phyloP scores from a whole-genome alignment of 257 asterid genomes.

The Solanum ossicruentum region DNA sequence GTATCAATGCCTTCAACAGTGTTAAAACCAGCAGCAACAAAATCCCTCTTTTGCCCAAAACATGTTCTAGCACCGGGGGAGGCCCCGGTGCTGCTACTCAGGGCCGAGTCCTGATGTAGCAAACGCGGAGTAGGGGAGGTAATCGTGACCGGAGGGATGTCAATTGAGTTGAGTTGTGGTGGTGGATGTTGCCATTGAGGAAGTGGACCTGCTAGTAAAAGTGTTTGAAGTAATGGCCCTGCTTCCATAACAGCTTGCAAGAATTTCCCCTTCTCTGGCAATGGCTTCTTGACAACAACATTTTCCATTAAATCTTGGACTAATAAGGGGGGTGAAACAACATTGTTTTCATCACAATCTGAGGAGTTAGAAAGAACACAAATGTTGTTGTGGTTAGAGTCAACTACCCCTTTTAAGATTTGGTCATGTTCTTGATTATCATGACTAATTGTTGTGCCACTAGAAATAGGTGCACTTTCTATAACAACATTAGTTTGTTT shows the following conservation, averaged over 20 bases:
- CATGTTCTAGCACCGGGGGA: background rate
- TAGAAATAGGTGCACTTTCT: conserved; percentile 28
- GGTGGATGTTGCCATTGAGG: conserved; percentile 99
- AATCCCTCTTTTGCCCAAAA: conserved; percentile 1
- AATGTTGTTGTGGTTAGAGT: conserved; percentile 27
- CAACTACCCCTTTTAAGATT: background rate
- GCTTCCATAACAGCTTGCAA: conserved; percentile 86
- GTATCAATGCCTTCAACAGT: background rate
- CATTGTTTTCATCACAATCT: conserved; percentile 37
- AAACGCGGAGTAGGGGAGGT: conserved; percentile 26
- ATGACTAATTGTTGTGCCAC: conserved; percentile 41
- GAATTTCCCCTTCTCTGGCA: conserved; percentile 83
- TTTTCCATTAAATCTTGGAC: conserved; percentile 16
- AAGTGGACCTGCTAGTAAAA: conserved; percentile 85
- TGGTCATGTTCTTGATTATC: conserved; percentile 17
- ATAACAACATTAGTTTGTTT: background rate
- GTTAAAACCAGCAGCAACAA: background rate
- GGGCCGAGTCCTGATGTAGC: conserved; percentile 35
- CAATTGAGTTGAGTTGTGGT: conserved; percentile 71
- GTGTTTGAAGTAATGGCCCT: conserved; percentile 88
- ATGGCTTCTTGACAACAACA: conserved; percentile 21
- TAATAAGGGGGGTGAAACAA: background rate
- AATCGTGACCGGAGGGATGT: conserved; percentile 84
- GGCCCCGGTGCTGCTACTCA: conserved; percentile 33
- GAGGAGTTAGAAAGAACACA: conserved; percentile 10